These are phyloP conservation scores for Rhodamnia rubescens DNA, from an alignment of 345 rosid genomes.

Conservation along the genomic window DNA sequence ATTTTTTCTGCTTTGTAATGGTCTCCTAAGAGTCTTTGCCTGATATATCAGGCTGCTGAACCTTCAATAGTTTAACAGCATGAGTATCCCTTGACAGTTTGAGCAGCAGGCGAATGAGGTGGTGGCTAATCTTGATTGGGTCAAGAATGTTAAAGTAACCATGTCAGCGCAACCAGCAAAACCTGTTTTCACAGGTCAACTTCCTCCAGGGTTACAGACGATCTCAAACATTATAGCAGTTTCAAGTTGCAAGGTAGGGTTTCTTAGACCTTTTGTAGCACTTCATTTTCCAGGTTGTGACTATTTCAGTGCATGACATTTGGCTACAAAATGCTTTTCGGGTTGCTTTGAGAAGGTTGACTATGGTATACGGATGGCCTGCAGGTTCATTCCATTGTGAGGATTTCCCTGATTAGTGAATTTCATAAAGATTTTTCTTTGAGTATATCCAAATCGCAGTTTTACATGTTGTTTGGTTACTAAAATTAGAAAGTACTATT, in stretches of 20 bases:
- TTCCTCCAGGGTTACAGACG: slow-evolving; percentile 66
- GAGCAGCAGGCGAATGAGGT: slow-evolving; percentile 86
- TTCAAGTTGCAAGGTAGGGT: slow-evolving; percentile 94
- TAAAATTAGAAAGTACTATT: background rate
- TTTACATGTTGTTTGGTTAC: background rate
- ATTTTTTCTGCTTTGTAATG: background rate
- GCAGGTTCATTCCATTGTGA: background rate
- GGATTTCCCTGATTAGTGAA: background rate
- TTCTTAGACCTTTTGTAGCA: background rate
- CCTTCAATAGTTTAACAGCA: background rate
- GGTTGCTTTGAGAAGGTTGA: background rate
- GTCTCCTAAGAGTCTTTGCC: background rate
- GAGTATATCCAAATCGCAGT: background rate
- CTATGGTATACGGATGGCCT: background rate
- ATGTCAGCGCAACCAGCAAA: slow-evolving; percentile 97
- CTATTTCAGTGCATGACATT: background rate
- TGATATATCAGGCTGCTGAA: background rate
- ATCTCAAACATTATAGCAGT: slow-evolving; percentile 85
- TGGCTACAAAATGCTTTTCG: background rate
- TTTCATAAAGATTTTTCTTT: background rate
- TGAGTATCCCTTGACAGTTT: slow-evolving; percentile 39
- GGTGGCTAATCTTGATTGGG: slow-evolving; percentile 76
- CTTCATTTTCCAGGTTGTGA: background rate
- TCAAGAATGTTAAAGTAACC: slow-evolving; percentile 64
- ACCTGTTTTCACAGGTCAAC: slow-evolving; percentile 60